These are phyloP conservation scores for Brassica juncea DNA, from an alignment of 345 rosid species.

Conservation along the genomic window DNA sequence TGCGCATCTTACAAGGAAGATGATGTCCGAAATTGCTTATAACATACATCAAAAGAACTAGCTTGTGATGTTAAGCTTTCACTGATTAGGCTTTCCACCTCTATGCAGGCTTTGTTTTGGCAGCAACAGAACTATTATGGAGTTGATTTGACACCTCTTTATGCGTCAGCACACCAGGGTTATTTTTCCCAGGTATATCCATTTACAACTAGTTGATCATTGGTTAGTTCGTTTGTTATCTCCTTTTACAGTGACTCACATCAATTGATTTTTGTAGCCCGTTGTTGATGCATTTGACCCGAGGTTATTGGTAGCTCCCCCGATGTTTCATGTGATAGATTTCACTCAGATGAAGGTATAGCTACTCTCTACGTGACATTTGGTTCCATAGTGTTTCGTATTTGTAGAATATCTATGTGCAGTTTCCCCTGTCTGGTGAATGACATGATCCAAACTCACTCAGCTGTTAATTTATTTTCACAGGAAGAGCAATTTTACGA, in stretches of 20 bases:
- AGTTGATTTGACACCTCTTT: constrained; percentile 79
- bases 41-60: neutral
- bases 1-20: constrained; percentile 9
- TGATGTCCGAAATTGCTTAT: neutral
- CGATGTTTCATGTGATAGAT: constrained; percentile 66
- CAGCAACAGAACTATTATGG: constrained; percentile 91
- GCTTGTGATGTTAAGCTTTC: neutral
- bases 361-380: neutral
- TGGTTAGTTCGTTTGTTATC: neutral
- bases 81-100: neutral
- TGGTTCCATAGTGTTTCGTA: neutral
- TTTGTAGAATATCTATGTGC: neutral
- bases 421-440: neutral
- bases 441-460: constrained; percentile 14
- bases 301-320: constrained; percentile 84
- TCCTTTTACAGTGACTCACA: neutral
- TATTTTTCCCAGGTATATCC: constrained; percentile 82
- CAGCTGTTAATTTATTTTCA: constrained; percentile 24
- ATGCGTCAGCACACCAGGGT: constrained; percentile 82
- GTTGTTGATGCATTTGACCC: constrained; percentile 99
- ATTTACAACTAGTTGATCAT: constrained; percentile 1
- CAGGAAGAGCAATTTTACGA: constrained; percentile 92
- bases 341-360: constrained; percentile 77
- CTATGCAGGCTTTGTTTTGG: constrained; percentile 89
- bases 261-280: constrained; percentile 53